Evolutionary conservation across 2,329 filamentous ascomycete species (phyloP), one percentile per base, ranked within the genome.

Genomic region (Paecilomyces variotii): DNA sequence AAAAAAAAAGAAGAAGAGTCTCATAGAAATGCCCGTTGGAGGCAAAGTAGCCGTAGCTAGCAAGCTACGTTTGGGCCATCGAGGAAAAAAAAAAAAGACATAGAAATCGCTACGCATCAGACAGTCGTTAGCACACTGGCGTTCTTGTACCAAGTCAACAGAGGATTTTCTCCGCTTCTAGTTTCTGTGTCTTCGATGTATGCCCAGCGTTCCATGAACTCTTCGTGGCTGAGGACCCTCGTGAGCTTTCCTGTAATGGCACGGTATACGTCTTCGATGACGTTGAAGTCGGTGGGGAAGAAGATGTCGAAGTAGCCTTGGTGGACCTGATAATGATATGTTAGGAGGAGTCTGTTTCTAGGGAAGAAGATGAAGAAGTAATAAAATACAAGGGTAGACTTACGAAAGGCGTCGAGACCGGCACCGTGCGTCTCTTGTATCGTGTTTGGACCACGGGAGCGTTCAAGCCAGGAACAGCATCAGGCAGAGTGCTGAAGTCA

Each of bases 301-400:
- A 99, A 87, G 67, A 99, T 97, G 72, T 99, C 95, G 71, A 99
- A 99, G 76, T 96, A 97, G 53, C 94, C 95, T 78, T 99, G 95
- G 73, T 97, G 92, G 54, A 97, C 90, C 90, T 95, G 63, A 19
- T 49, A 55, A 14, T n/a, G 2, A 7, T 19, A 9, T 45, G 39
- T 45, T 19, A 45, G 39, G 19, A 45, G n/a, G 7, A n/a, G n/a
- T 45, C 19, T 45, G 10, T 34, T 11, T 34, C 2, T 5, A 9
- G 4, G 12, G 4, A 2, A 34, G 2, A 10, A 34, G 32, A 10
- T 34, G 32, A 12, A 34, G 32, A 19, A 19, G 19, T 19, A 19
- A 19, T 19, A 19, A 19, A 19, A 19, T 19, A 19, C 19, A 55
- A 26, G 24, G 55, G 53, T 11, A n/a, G 12, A 77, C 87, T 76